Conservation (phyloP, 2,329 filamentous ascomycete genomes). For the Sporothrix mexicana region DNA sequence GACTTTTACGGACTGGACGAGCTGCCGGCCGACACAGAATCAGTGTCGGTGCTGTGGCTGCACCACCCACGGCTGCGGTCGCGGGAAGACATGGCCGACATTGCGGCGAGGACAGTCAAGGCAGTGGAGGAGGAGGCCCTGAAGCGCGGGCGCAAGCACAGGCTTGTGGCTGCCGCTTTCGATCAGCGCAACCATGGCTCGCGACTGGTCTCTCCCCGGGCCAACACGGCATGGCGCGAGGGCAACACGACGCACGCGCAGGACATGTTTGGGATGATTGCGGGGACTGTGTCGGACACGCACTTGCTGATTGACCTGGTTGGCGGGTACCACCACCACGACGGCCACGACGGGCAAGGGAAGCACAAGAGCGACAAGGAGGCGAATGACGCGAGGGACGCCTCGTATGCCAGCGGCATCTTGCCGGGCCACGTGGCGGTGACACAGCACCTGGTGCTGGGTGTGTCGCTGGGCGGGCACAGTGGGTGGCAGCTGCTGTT, state of each 20-base stretch:
- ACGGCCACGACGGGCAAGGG: not conserved
- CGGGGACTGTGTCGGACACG: slow-evolving; percentile 76
- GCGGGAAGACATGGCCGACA: slow-evolving; percentile 74
- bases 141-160: slow-evolving; percentile 39
- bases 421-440: slow-evolving; percentile 30
- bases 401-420: slow-evolving; percentile 10
- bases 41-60: slow-evolving; percentile 85
- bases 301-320: slow-evolving; percentile 77
- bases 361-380: not conserved
- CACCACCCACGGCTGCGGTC: slow-evolving; percentile 78
- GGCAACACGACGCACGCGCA: slow-evolving; percentile 83
- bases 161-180: slow-evolving; percentile 79
- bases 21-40: slow-evolving; percentile 56
- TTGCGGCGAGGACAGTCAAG: slow-evolving; percentile 72
- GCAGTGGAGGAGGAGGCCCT: slow-evolving; percentile 63
- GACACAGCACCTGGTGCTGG: slow-evolving; percentile 70
- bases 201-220: slow-evolving; percentile 66
- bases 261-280: slow-evolving; percentile 86
- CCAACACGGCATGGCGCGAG: slow-evolving; percentile 78
- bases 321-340: slow-evolving; percentile 51
- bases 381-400: not conserved
- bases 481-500: slow-evolving; percentile 84
- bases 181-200: slow-evolving; percentile 93
- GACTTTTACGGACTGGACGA: slow-evolving; percentile 83
- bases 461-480: slow-evolving; percentile 87